A percentile compares a stretch with the other conserved stretches of the same genome.
phyloP scores from a whole-genome alignment of 805 yeast species.

The Zygotorulaspora sp. region DNA sequence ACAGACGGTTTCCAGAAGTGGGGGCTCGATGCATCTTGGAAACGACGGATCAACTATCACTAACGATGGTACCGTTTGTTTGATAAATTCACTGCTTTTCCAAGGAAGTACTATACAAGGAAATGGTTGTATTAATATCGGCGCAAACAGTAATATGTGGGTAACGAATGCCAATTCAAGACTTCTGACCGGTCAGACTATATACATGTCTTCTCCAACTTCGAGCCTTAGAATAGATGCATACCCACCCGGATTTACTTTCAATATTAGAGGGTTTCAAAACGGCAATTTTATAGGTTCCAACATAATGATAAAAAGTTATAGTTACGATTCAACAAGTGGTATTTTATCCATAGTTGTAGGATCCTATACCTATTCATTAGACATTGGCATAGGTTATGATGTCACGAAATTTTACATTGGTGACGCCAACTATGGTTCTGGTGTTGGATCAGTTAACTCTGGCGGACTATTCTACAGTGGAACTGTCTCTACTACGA shows the following conservation, averaged over 20 bases:
- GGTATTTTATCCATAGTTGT: slow-evolving; percentile 13
- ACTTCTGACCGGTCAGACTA: slow-evolving; percentile 10
- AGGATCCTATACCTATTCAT: slow-evolving; percentile 5
- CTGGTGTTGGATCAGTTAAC: slow-evolving; percentile 2
- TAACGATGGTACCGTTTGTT: slow-evolving; percentile 16
- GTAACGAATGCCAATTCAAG: slow-evolving; percentile 5
- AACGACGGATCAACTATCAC: slow-evolving; percentile 6
- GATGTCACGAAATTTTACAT: slow-evolving; percentile 4
- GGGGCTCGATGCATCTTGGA: slow-evolving; percentile 6
- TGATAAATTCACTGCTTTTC: slow-evolving; percentile 6
- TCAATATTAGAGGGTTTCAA: slow-evolving; percentile 14
- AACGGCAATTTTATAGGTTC: slow-evolving; percentile 11
- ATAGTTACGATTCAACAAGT: slow-evolving; percentile 8
- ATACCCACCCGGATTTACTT: slow-evolving; percentile 7
- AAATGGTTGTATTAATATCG: slow-evolving; percentile 16
- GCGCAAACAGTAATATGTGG: slow-evolving; percentile 9
- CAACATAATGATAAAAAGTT: slow-evolving; percentile 6
- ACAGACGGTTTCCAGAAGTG: slow-evolving; percentile 7
- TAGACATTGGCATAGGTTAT: slow-evolving; percentile 16
- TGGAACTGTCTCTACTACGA: slow-evolving; percentile 3
- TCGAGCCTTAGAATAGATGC: slow-evolving; percentile 12
- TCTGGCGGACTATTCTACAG: slow-evolving; percentile 6
- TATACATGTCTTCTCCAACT: slow-evolving; percentile 10
- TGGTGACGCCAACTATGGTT: slow-evolving; percentile 5
- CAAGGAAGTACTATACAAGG: slow-evolving; percentile 11